Base-by-base conservation (phyloP, 306 rosid genomes). In the Trifolium fragiferum region DNA sequence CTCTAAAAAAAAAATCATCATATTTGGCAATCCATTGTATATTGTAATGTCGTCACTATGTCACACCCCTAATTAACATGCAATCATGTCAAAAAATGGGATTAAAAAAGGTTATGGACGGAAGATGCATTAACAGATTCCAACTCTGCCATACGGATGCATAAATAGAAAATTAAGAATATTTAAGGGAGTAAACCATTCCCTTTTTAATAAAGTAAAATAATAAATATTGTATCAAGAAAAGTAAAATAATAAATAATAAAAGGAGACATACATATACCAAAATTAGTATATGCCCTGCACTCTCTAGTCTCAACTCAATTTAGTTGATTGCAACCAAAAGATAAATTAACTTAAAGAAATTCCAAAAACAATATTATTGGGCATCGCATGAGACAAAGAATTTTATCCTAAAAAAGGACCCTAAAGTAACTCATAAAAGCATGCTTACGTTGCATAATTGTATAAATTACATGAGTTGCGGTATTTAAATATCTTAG, bases 301-400 rank as follows among this genome's bases (percentile, higher is more conserved):
- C 16, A 18, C 62, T 65, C 46, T 76, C 74, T 70, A 40, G 15
- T 65, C 35, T 76, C 74, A 76, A 74, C 78, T 73, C 63, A 67
- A 35, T 0, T 68, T 40, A 67, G 9, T 41, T 82, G 51, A 68
- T 77, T 73, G 72, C 53, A 51, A 57, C 11, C 25, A 58, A 50
- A 49, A 79, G 5, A 12, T 12, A 37, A 73, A 2, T 47, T 57
- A 73, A 44, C 51, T 32, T 41, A 41, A 70, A 54, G 49, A 64
- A 64, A 46, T 65, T 74, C 64, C 32, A 12, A 63, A 70, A 81
- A 62, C 84, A 75, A 58, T 71, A 66, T 73, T 60, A 73, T 80
- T 76, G 80, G 74, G 82, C 63, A 83, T 80, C 67, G 61, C 66
- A 51, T 20, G 84, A 83, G 76, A 83, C 78, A 72, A 49, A 71